Evolutionary conservation across 2,329 filamentous ascomycete species (phyloP).

Genomic region (Diaporthe velutina): DNA sequence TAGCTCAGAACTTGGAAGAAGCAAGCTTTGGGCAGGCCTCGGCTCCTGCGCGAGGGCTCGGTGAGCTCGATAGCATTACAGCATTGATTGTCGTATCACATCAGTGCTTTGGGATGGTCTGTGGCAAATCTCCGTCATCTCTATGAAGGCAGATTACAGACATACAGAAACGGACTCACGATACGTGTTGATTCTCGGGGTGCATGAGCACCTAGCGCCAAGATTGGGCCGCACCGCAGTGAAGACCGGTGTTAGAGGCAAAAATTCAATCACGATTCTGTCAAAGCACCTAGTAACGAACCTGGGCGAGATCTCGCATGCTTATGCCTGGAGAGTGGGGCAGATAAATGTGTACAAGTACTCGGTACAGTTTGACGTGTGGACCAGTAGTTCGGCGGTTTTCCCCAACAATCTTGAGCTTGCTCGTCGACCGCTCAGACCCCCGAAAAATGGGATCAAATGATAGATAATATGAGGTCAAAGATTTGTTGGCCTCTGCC

Average conservation of each 20-base stretch:
- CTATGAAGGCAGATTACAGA: neutral
- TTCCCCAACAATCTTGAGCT: neutral
- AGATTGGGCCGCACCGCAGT: conserved; percentile 18
- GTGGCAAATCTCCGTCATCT: neutral
- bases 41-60: neutral
- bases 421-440: neutral
- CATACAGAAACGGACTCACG: neutral
- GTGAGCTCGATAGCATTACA: neutral
- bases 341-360: neutral
- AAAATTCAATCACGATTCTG: conserved; percentile 5
- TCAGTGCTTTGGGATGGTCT: neutral
- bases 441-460: conserved; percentile 2
- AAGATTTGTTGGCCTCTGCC: neutral
- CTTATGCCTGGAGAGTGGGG: conserved; percentile 2
- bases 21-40: neutral
- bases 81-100: neutral
- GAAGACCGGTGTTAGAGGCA: neutral
- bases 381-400: conserved; percentile 14
- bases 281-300: neutral
- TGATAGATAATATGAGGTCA: neutral
- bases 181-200: neutral
- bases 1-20: neutral
- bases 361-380: neutral
- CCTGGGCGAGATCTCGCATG: neutral
- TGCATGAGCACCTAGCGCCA: conserved; percentile 18